These are phyloP conservation scores for Kodamaea sagamina DNA, from an alignment of 805 yeast species.

Conservation along the genomic window DNA sequence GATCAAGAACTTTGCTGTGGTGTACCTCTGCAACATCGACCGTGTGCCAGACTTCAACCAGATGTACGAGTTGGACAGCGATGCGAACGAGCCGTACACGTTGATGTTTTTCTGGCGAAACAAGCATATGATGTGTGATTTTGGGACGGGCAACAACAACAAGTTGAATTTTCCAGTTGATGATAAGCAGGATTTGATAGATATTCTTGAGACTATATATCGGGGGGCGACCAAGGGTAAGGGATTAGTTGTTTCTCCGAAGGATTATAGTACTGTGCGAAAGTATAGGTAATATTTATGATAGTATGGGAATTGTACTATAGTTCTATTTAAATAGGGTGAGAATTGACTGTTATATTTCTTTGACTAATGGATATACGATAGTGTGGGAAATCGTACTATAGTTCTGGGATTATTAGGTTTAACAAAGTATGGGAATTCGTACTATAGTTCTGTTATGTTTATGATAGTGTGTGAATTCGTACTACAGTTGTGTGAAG, in stretches of 20 bases:
- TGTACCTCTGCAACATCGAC: conserved; percentile 86
- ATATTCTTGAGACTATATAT: conserved; percentile 84
- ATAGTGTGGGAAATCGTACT: too few relatives aligned
- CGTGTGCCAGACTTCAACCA: conserved; percentile 86
- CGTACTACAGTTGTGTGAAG: too few relatives aligned
- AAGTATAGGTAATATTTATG: conserved; percentile 6
- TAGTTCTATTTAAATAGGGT: too few relatives aligned
- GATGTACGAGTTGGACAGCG: conserved; percentile 75
- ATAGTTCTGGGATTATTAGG: too few relatives aligned
- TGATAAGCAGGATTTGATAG: conserved; percentile 87
- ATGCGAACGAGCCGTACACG: conserved; percentile 71
- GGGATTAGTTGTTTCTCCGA: conserved; percentile 86
- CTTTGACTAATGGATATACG: too few relatives aligned
- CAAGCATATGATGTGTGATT: conserved; percentile 97
- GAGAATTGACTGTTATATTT: too few relatives aligned
- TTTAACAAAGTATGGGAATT: too few relatives aligned
- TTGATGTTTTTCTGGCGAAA: conserved; percentile 92
- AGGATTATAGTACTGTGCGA: conserved; percentile 51
- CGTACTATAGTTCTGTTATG: too few relatives aligned
- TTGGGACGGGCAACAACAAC: conserved; percentile 97
- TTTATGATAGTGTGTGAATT: too few relatives aligned
- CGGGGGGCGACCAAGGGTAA: conserved; percentile 92
- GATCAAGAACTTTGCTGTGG: conserved; percentile 82
- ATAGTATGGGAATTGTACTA: too few relatives aligned
- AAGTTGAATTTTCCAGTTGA: conserved; percentile 77